Base-by-base conservation (phyloP, 495 filamentous ascomycete genomes). In the Trichocladium antarcticum region DNA sequence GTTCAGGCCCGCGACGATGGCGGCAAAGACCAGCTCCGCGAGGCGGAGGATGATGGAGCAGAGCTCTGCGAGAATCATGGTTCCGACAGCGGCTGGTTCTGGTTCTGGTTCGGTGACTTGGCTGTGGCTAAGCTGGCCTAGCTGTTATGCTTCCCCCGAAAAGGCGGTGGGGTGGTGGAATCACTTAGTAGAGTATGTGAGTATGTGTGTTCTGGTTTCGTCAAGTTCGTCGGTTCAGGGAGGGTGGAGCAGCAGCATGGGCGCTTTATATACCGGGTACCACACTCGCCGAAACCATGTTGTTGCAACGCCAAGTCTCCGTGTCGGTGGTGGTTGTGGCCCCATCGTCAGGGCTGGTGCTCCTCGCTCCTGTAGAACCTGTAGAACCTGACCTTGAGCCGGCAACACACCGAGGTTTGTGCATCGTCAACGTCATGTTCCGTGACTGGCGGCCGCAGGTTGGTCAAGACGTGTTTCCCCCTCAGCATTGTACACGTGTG, bases 1-100 rank as follows among this genome's bases (percentile, higher is more conserved):
- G 34, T 67, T 72, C 20, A 74, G 60, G 41, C 67, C 72, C 3
- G 69, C 69, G 42, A 74, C 68, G 49, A 74, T 69, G 48, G 63
- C 60, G 5, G 65, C 69, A 45, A 74, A 74, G 34, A 56, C 70
- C 29, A 74, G 56, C 59, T 73, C 69, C 51, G 64, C 69, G 6
- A 72, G 51, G 50, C 70, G 69, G 59, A 73, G 66, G 54, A 71
- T 55, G 47, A 71, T 66, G 31, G 66, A 66, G 15, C 64, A 44
- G 39, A 73, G 37, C 20, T 67, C 65, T 5, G 57, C 57, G 31
- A 73, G 42, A 11, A 68, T 55, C 70, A 73, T 73, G 2, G 58
- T 68, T 49, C 8, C 32, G 41, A 21, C 37, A n/a, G 10, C 3
- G 43, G 6, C n/a, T 55, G 29, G 20, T 21, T 29, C 22, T 27